Evolutionary conservation across 768 basidiomycete genomes (phyloP), one percentile per base, ranked within the genome.

Genomic region (Psilocybe sp.): DNA sequence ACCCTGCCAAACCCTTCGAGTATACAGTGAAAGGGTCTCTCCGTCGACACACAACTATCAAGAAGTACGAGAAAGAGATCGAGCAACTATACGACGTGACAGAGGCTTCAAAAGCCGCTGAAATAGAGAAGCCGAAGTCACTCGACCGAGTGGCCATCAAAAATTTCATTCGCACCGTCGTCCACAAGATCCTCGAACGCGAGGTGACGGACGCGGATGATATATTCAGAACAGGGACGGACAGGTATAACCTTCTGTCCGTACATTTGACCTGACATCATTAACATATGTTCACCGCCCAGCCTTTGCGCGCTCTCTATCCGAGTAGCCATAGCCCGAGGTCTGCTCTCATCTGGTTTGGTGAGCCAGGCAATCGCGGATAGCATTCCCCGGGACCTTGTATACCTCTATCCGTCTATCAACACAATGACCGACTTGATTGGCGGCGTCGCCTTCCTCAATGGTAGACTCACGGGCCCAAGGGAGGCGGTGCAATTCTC

Each of bases 281-380:
- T n/a, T n/a, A n/a, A n/a, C n/a, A n/a, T n/a, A n/a, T n/a, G n/a
- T 10, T 5, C 15, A 0, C 16, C 1, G 5, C 18, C 11, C 19
- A 50, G 49, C 16, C 41, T 50, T 1, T 50, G 49, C n/a, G 42
- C 49, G 4, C 23, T 50, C 0, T 37, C 49, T 12, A 50, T 50
- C 16, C 16, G 42, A 5, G 44, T 43, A 15, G 20, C 34, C 4
- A 50, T 50, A 6, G n/a, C 39, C 13, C 32, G 18, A 2, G 20
- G 42, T 8, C 16, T 50, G 4, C 33, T 20, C 2, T 28, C 23
- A 28, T 28, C 23, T 28, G 13, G 15, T n/a, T 5, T 35, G 0
- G 12, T 50, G 19, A 44, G 20, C 12, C 13, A 38, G n/a, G 20
- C 6, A 14, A 37, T 23, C 10, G 37, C 38, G 4, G 34, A 23